Evolutionary conservation across 2,329 filamentous ascomycete genomes (phyloP).

Genomic region (Sclerotinia minor): DNA sequence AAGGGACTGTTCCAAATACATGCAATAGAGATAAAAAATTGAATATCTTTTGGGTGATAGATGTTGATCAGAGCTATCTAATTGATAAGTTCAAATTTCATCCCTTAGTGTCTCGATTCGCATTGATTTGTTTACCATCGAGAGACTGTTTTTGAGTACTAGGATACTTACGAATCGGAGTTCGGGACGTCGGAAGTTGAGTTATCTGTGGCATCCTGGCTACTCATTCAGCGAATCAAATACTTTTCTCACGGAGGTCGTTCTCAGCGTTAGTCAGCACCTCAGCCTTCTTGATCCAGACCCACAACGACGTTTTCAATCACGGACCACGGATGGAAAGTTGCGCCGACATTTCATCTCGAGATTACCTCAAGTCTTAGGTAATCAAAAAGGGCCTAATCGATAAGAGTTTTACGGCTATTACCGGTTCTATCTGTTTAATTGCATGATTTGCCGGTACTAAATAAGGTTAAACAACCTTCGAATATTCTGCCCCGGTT

Average conservation of each 20-base stretch:
- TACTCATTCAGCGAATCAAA: neutral
- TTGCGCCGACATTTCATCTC: too few species aligned
- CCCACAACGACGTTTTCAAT: too few species aligned
- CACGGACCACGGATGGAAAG: too few species aligned
- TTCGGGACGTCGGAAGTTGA: neutral
- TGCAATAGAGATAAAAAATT: neutral
- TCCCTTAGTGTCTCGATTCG: neutral
- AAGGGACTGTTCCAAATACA: neutral
- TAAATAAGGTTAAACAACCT: too few species aligned
- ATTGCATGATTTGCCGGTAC: too few species aligned
- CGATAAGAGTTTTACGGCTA: too few species aligned
- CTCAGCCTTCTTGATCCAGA: neutral
- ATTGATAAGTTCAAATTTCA: neutral
- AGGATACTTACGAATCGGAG: neutral
- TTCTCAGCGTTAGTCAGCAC: neutral
- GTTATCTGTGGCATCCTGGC: neutral
- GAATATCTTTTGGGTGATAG: neutral
- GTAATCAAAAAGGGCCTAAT: too few species aligned
- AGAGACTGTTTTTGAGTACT: slow-evolving; percentile 2
- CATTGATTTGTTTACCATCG: slow-evolving; percentile 10
- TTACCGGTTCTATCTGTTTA: too few species aligned
- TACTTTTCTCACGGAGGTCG: neutral
- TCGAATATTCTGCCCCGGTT: too few species aligned
- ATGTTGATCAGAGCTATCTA: neutral
- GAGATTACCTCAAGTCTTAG: too few species aligned